Base-by-base conservation (phyloP, 148 eudicot genomes). In the Rhododendron williamsianum region DNA sequence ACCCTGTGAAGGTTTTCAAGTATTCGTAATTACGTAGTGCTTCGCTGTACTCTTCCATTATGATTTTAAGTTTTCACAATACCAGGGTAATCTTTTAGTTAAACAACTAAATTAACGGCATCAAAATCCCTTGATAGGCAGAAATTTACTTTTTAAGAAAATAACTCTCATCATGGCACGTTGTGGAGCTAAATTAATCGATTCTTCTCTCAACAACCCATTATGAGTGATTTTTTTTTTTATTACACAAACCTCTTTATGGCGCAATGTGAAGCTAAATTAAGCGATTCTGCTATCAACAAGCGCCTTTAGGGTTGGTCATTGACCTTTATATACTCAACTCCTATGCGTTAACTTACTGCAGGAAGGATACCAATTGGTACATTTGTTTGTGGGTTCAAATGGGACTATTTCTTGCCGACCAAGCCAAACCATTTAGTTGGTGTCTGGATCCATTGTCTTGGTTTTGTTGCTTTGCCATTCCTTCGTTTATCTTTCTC, bases 401-500 rank as follows among this genome's bases (percentile, higher is more conserved):
- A 27, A 52, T 43, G 43, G 83, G 48, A 73, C 43, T 83, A 33
- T 35, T 84, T 51, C 46, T 73, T 82, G 41, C 33, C 33, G 56
- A 27, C 65, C 78, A 52, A 74, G 56, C 78, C 49, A 74, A 83
- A 71, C 43, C 78, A 48, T 84, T 49, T 74, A 65, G 35, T 41
- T 73, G 46, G 63, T 33, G 54, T 51, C 80, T 71, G 84, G 77
- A 84, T n/a, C 76, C 80, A 23, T 72, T 46, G 76, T 84, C 80
- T 84, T 84, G 38, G 45, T 43, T 49, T 74, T 78, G 63, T 63
- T 78, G 43, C 80, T 85, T 63, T 85, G 25, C 52, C 63, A 23
- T 78, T 78, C 76, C 80, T 73, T 84, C 21, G 67, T 41, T 78
- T 78, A 43, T 58, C 51, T 84, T 85, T 43, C 76, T 78, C 82